A percentile compares a stretch with the other conserved stretches of the same genome.
phyloP scores from a whole-genome alignment of 75 land plant species.

The Cryptomeria japonica region DNA sequence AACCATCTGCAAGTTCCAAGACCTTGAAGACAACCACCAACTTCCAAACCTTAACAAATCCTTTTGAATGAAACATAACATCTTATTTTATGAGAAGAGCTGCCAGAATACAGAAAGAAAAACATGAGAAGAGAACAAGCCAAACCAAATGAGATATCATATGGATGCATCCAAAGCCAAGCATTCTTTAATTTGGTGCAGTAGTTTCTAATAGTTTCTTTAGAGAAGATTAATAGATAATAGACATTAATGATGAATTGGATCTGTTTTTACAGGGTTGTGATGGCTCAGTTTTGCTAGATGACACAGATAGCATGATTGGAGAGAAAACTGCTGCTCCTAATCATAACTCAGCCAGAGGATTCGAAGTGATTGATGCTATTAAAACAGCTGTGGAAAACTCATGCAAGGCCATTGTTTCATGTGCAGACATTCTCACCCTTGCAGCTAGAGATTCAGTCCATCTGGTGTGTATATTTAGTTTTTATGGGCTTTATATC shows the following conservation, averaged over 20 bases:
- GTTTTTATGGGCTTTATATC: background rate
- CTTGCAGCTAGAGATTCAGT: conserved; percentile 18
- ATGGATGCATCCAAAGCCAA: too few species aligned
- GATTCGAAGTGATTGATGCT: conserved; percentile 15
- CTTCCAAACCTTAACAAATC: too few species aligned
- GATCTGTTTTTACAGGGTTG: conserved; percentile 11
- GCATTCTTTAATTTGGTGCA: too few species aligned
- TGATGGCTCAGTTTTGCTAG: conserved; percentile 29
- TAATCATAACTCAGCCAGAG: conserved; percentile 12
- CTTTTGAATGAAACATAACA: too few species aligned
- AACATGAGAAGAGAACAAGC: too few species aligned
- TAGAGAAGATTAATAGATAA: too few species aligned
- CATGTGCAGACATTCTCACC: conserved; percentile 19
- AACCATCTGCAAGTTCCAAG: too few species aligned
- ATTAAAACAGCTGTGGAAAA: conserved; percentile 14
- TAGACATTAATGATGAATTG: background rate
- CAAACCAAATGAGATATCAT: too few species aligned
- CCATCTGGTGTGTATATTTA: background rate
- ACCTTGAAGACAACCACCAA: too few species aligned
- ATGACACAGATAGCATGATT: conserved; percentile 14
- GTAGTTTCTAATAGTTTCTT: background rate
- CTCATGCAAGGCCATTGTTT: conserved; percentile 9
- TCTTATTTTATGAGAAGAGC: too few species aligned
- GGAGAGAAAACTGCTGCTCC: conserved; percentile 17
- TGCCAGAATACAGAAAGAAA: too few species aligned